These are phyloP conservation scores for Colletotrichum cuscutae DNA, from an alignment of 2,329 filamentous ascomycete genomes.

Conservation along the genomic window DNA sequence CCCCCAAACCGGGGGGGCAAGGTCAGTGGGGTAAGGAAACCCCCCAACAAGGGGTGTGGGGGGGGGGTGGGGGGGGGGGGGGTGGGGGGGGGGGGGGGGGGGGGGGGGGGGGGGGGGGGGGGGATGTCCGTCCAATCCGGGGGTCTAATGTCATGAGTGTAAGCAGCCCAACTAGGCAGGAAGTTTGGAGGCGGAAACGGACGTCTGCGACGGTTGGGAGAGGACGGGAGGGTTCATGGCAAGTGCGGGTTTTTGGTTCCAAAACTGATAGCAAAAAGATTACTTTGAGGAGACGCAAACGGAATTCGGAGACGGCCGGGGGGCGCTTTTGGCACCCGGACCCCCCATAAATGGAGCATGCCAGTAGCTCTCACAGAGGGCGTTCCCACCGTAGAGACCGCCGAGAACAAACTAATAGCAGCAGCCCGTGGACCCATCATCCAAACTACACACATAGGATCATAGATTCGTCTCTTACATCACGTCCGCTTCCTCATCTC, in stretches of 20 bases:
- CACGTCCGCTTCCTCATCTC: conserved; percentile 4
- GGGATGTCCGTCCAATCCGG: conserved; percentile 19
- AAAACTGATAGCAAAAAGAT: conserved; percentile 24
- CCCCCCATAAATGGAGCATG: conserved; percentile 22
- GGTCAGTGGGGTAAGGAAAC: no score
- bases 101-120: background rate
- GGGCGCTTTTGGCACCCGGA: conserved; percentile 3
- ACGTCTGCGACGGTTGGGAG: conserved; percentile 6
- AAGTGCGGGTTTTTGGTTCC: conserved; percentile 14
- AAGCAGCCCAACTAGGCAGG: conserved; percentile 17
- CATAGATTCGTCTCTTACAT: conserved; percentile 18
- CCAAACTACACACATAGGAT: background rate
- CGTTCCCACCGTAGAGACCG: conserved; percentile 2
- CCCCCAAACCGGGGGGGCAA: no score
- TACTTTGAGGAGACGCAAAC: conserved; percentile 19
- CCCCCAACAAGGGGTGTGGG: no score
- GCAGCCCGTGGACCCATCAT: conserved; percentile 7
- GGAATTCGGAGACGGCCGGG: conserved; percentile 32
- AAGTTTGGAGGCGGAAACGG: conserved; percentile 1
- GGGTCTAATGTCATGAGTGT: background rate
- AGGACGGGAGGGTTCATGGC: background rate
- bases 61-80: background rate
- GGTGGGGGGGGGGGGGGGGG: background rate
- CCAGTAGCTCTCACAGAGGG: conserved; percentile 13
- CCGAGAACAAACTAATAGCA: background rate